Evolutionary conservation across 2,329 filamentous ascomycete genomes (phyloP), one percentile per base, ranked within the genome.

Genomic region (Diplodia scrobiculata): DNA sequence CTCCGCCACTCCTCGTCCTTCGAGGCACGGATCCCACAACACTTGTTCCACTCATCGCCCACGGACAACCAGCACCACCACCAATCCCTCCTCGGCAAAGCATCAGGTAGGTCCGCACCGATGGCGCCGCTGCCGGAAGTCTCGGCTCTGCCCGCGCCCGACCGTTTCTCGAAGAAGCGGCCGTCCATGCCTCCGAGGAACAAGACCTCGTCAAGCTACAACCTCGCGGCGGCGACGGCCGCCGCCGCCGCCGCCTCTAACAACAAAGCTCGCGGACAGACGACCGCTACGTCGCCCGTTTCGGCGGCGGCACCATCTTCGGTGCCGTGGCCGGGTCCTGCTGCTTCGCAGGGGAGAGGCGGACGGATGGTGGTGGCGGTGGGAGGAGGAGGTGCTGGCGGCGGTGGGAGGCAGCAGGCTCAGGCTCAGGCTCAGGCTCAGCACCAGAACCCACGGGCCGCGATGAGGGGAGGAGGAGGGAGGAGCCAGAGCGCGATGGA

Each of bases 121-220:
- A 27, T 58, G 19, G 54, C 36, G 11, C 54, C 54, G 11, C 21
- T 58, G 13, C 34, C 54, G 10, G 54, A 58, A 27, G 14, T 58
- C 21, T 7, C 34, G 7, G 21, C 54, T 1, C 21, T 58, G 21
- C 54, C 54, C 7, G 54, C 54, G 11, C 54, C 54, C 14, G 54
- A 58, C 25, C 54, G 54, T 21, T 58, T 29, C 54, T 58, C 54
- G 13, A 58, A 58, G 32, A 55, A 34, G 36, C 21, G 36, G 34
- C 54, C 36, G 17, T 19, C 41, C 3, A 45, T 45, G 41, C 17
- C 41, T 4, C 41, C 41, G 17, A 45, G 41, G 17, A 13, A 45
- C 5, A 45, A 45, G 7, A 19, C 17, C n/a, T 19, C 41, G 17
- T 45, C 41, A 3, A 45, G 11, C 7, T 36, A 36, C 10, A 36